Conservation (phyloP, 768 basidiomycete genomes). For the Pleurotus tuber-regium region DNA sequence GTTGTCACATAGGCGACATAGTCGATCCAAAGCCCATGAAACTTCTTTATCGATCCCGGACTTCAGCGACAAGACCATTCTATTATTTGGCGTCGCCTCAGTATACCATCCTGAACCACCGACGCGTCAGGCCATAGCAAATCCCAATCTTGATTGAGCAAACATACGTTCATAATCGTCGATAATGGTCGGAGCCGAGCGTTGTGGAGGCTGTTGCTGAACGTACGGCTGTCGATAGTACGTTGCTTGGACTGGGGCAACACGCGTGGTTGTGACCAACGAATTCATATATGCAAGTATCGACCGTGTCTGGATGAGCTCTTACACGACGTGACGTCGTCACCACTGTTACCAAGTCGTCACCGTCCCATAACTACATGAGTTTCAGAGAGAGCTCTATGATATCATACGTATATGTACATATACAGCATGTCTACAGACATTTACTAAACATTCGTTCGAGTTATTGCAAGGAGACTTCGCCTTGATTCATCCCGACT, state of each 20-base stretch:
- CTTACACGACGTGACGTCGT: too few relatives aligned
- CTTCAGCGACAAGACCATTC: slow-evolving; percentile 86
- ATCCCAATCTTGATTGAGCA: too few relatives aligned
- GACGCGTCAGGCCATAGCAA: too few relatives aligned
- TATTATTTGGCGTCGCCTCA: slow-evolving; percentile 74
- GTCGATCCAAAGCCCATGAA: slow-evolving; percentile 85
- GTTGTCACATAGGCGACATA: slow-evolving; percentile 77
- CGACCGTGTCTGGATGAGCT: too few relatives aligned
- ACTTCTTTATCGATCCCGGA: slow-evolving; percentile 83
- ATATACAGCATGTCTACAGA: too few relatives aligned
- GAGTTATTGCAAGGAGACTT: too few relatives aligned
- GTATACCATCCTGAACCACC: slow-evolving; percentile 73
- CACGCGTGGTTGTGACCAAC: not conserved
- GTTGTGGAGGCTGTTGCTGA: slow-evolving; percentile 13
- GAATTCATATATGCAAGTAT: too few relatives aligned
- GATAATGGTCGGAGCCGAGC: slow-evolving; percentile 44
- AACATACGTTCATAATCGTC: slow-evolving; percentile 78
- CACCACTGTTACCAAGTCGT: too few relatives aligned
- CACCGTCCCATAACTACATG: too few relatives aligned
- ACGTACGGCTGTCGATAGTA: not conserved
- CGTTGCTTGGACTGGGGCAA: not conserved
- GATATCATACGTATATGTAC: too few relatives aligned
- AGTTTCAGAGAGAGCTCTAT: too few relatives aligned
- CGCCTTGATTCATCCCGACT: slow-evolving; percentile 2
- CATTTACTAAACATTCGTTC: too few relatives aligned